Evolutionary conservation across 768 basidiomycete species (phyloP).

Genomic region (Brasilioporus rufonigricans): DNA sequence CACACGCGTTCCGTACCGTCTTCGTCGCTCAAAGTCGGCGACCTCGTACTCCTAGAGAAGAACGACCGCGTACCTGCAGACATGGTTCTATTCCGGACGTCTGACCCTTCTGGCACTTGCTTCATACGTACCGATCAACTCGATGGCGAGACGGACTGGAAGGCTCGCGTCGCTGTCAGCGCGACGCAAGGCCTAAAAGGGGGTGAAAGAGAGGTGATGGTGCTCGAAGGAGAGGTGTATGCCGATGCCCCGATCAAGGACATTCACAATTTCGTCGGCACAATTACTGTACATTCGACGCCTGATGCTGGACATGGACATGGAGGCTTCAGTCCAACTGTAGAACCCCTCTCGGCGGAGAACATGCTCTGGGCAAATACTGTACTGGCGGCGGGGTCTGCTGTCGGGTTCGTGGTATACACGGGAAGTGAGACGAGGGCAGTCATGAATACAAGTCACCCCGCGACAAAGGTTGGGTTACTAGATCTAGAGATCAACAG

Average conservation of each 20-base stretch:
- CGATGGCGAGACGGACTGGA: conserved; percentile 99
- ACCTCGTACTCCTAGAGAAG: conserved; percentile 90
- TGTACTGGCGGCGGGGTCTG: conserved; percentile 91
- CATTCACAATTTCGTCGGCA: conserved; percentile 93
- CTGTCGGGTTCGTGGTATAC: conserved; percentile 90
- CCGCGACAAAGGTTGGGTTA: conserved; percentile 89
- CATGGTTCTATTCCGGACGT: conserved; percentile 83
- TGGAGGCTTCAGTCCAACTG: conserved; percentile 38
- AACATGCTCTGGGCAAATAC: conserved; percentile 98
- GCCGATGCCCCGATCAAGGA: conserved; percentile 97
- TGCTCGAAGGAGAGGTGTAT: conserved; percentile 85
- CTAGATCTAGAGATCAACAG: conserved; percentile 94
- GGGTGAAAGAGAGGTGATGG: conserved; percentile 49
- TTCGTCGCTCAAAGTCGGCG: conserved; percentile 85
- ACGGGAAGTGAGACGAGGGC: conserved; percentile 95
- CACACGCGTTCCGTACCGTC: conserved; percentile 80
- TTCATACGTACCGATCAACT: conserved; percentile 98
- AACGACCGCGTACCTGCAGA: conserved; percentile 97
- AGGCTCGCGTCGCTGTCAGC: conserved; percentile 80
- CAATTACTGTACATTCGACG: conserved; percentile 68
- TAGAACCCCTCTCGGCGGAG: conserved; percentile 90
- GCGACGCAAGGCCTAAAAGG: conserved; percentile 21
- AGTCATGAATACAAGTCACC: conserved; percentile 98
- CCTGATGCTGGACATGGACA: conserved; percentile 33
- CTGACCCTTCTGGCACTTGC: conserved; percentile 88